Base-by-base conservation (phyloP, 2,329 filamentous ascomycete genomes). In the Monosporascus sp. region DNA sequence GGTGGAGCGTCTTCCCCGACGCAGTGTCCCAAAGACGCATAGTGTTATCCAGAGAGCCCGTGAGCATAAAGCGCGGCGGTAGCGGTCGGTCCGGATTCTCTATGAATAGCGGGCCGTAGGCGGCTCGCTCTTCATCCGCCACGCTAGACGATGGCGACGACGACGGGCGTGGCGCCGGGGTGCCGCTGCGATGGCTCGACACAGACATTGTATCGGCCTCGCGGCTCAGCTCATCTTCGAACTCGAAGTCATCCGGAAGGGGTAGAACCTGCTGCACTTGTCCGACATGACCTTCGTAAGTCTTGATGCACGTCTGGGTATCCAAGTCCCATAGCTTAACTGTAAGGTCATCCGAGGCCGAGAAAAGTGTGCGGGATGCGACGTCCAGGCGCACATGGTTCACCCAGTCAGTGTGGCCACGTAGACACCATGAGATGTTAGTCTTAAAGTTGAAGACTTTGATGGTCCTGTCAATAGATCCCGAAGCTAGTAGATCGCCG, bases 321-420 rank as follows among this genome's bases (percentile, higher is more conserved):
- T 97, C 90, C 37, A 99, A 77, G 64, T 97, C 93, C 93, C 93
- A 97, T 2, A 99, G 78, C 62, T 91, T 90, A 60, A 96, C 84
- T 0, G 89, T 94, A 65, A 90, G 87, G 68, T 99, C 94, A 66
- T 99, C 94, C 0, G 91, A 97, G 1, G 91, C 91, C 0, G 93
- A 96, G 65, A 97, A 88, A 3, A 97, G 80, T 0, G 92, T 97
- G 15, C 90, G 85, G 9, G 90, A 95, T 1, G 81, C 74, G 0
- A 85, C 80, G 68, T 99, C 91, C 38, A 99, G 83, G 60, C 88
- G 87, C 34, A 97, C 93, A n/a, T 89, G 86, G 71, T 99, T 99
- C 63, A 99, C 92, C 89, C 93, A 97, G 68, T 97, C 92, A 0
- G 79, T 83, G 68, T 99, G 94, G 8, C 92, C 93, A 24, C 86